phyloP scores from a whole-genome alignment of 2,329 filamentous ascomycete species.

The Pseudogymnoascus sp. region DNA sequence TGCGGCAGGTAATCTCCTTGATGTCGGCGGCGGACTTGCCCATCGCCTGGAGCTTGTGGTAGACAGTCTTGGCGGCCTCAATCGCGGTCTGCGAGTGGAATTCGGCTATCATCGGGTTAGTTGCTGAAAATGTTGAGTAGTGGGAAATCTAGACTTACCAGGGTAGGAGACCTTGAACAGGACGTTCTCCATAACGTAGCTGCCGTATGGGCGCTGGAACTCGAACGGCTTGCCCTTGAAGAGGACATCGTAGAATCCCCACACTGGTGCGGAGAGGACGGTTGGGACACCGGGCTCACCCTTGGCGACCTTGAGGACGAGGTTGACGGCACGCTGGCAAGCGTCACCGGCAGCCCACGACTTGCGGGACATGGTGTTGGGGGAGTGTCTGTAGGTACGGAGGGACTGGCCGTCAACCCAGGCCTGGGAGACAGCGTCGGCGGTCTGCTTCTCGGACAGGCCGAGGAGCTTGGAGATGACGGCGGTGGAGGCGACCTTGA shows the following conservation, averaged over 20 bases:
- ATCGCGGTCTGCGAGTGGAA: conserved; percentile 99
- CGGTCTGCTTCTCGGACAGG: conserved; percentile 79
- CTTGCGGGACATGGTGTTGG: conserved; percentile 99
- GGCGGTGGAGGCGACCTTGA: conserved; percentile 93
- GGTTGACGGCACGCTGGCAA: conserved; percentile 88
- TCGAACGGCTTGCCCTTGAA: conserved; percentile 94
- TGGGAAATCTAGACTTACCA: conserved; percentile 43
- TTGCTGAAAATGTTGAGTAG: not conserved
- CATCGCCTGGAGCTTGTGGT: conserved; percentile 69
- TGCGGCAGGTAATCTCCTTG: conserved; percentile 86
- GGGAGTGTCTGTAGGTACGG: conserved; percentile 92
- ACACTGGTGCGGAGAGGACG: conserved; percentile 82
- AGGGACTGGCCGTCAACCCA: conserved; percentile 96
- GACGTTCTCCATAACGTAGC: conserved; percentile 99
- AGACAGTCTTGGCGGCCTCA: conserved; percentile 83
- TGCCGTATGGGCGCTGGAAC: conserved; percentile 93
- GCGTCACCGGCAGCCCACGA: conserved; percentile 98
- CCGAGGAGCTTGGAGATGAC: conserved; percentile 95
- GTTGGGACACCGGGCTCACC: conserved; percentile 88
- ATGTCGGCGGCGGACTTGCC: conserved; percentile 93
- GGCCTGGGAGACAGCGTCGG: conserved; percentile 90
- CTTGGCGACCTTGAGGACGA: conserved; percentile 82
- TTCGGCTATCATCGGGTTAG: conserved; percentile 51
- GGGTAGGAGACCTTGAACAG: conserved; percentile 99
- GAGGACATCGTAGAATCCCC: conserved; percentile 98